Evolutionary conservation across 106 monocot species (phyloP), one percentile per base, ranked within the genome.

Genomic region (Acorus gramineus): DNA sequence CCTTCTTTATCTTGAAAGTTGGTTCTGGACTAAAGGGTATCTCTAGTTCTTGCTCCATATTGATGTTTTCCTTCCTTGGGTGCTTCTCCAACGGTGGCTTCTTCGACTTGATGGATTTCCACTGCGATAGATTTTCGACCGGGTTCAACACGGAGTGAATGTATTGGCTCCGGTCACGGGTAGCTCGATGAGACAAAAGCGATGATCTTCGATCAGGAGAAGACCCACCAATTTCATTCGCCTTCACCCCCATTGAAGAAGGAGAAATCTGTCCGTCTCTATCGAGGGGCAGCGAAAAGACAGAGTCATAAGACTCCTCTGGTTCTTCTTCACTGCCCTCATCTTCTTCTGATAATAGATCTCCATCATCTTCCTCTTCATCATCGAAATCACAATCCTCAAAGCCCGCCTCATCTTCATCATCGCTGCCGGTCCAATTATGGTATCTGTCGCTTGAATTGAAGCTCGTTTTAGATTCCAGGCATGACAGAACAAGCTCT

Each of bases 271-370:
- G 13, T 6, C 57, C 55, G n/a, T 80, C 85, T 14, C 81, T 78
- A 5, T 83, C 77, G 57, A 85, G 62, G 8, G 72, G 77, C 28
- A 85, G 63, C 6, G 89, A 85, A 61, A 93, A 93, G 57, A 76
- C 83, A 0, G 93, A 88, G 2, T 89, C 89, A 5, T 80, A 93
- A 0, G 85, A 85, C 55, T 93, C 93, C 11, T 89, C 93, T 53
- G 43, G 47, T 48, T 57, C 56, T 14, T 73, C 58, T 44, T 84
- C 86, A 13, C 70, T 59, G 45, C 43, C 53, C 2, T 11, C 61
- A 11, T 47, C 49, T 4, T 45, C 66, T 11, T 80, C 80, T 28
- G 28, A 28, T 28, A 28, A 3, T 69, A 59, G 51, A n/a, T 49
- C 49, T n/a, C 14, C 49, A 13, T 43, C 53, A 3, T 49, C 48